Evolutionary conservation across 169 alveolate species (phyloP), one percentile per base, ranked within the genome.

Genomic region (Theileria sp.): DNA sequence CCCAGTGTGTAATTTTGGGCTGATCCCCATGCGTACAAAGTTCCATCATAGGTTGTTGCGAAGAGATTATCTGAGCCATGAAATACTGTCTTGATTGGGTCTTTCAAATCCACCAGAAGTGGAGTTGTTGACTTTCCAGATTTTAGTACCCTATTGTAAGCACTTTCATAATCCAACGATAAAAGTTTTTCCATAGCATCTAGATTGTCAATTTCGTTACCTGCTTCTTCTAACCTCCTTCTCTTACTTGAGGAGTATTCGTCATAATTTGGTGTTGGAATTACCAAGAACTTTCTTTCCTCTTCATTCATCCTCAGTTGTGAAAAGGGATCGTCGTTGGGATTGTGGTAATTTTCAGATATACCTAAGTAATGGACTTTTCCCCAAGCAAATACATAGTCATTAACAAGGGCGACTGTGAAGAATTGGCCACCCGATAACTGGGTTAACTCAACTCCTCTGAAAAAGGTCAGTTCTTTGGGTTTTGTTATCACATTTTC

Each of bases 371-470:
- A 85, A 23, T 65, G 49, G 13, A 38, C 8, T 65, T 88, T 93
- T 17, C 96, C 96, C 96, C 96, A 93, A 13, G 87, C 82, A 77
- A 79, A 93, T 30, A 93, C 70, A 65, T 92, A 92, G 56, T 89
- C 88, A 38, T 80, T 77, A 38, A 90, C 87, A 32, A 89, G 70
- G 25, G 93, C 87, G n/a, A 92, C 87, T 23, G 96, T 83, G 73
- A 92, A 93, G 71, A 86, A 92, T 74, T 93, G 96, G 12, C 96
- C 96, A n/a, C 96, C 96, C 36, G 89, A 86, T 13, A 93, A 70
- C 25, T 87, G 83, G 21, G 70, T 66, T 12, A 93, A 85, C 60
- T 86, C 81, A 62, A 79, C 70, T 13, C 83, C 87, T 10, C 91
- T 87, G 49, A 85, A 68, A 30, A 87, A 82, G 51, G 54, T 15